A percentile compares a stretch with the other conserved stretches of the same genome.
phyloP scores from a whole-genome alignment of 108 stramenopile genomes.

The Ochromonas danica region DNA sequence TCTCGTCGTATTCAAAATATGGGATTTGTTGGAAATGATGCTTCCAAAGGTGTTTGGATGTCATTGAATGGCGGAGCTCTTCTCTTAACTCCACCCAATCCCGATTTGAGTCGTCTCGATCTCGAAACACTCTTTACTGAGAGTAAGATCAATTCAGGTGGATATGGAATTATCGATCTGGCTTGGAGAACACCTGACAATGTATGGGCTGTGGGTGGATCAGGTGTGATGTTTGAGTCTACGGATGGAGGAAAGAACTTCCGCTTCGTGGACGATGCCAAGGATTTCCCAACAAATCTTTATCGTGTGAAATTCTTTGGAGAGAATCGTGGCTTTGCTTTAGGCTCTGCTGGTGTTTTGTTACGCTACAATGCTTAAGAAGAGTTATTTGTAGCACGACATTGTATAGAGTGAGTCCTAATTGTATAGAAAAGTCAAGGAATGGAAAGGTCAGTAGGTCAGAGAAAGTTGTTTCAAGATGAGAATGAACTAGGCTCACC shows the following conservation, averaged over 20 bases:
- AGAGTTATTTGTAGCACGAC: too few species aligned
- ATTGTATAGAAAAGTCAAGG: too few species aligned
- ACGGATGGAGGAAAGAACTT: constrained; percentile 88
- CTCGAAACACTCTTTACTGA: constrained; percentile 71
- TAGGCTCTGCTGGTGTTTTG: constrained; percentile 86
- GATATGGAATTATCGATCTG: constrained; percentile 93
- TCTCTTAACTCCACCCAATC: background rate
- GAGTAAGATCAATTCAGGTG: constrained; percentile 89
- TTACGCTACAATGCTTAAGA: constrained; percentile 74
- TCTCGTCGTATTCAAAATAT: constrained; percentile 91
- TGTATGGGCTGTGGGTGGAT: constrained; percentile 94
- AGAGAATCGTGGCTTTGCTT: constrained; percentile 80
- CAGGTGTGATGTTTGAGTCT: constrained; percentile 84
- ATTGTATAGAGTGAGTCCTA: too few species aligned
- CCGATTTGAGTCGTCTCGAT: background rate
- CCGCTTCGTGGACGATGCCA: constrained; percentile 81
- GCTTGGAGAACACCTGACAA: constrained; percentile 82
- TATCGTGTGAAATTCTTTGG: constrained; percentile 96
- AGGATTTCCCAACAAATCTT: constrained; percentile 86
- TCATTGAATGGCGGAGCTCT: constrained; percentile 84
- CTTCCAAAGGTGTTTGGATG: constrained; percentile 92
- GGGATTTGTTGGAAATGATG: constrained; percentile 86
- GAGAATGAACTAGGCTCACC: too few species aligned
- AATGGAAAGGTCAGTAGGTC: too few species aligned
- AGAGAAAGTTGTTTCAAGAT: too few species aligned